Base-by-base conservation (phyloP, 495 filamentous ascomycete genomes). In the Talaromyces borbonicus region DNA sequence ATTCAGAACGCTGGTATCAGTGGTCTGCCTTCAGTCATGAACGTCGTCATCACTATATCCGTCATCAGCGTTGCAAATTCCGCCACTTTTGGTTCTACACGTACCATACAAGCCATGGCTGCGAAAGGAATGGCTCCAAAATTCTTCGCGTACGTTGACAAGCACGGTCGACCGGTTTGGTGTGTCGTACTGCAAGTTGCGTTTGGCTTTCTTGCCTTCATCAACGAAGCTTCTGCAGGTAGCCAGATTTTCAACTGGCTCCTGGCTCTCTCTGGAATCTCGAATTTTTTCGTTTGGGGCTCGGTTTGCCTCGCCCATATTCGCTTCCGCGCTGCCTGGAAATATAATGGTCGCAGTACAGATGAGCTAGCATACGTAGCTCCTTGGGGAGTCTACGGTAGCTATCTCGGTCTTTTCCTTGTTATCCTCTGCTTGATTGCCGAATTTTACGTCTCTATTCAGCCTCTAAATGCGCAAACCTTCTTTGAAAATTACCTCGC, bases 291-390 rank as follows among this genome's bases (percentile, higher is more conserved):
- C 64, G 72, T 77, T 44, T 89, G 80, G 79, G 80, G 76, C 12
- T 79, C 77, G 39, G 81, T 87, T 59, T 82, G 76, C 61, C 54
- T 84, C 11, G 73, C 82, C 2, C 84, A 88, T 54, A 85, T 90
- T 56, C 77, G 84, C 20, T 86, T 87, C 75, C 78, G 84, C 15
- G 57, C 61, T 15, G 84, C 66, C 49, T 77, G 73, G 75, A 54
- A 52, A 23, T 48, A 58, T 60, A 62, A 78, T 35, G 80, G 79
- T 23, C 75, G 72, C 49, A 63, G 63, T n/a, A 48, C 83, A 0
- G 79, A 84, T 23, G 84, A 90, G 58, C 73, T 92, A 19, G 80
- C 83, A 1, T 92, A 79, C 66, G 60, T 69, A 47, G 78, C 85
- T 9, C 56, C 74, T 14, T 72, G 75, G 33, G 86, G 86, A 43